Evolutionary conservation across 306 rosid species (phyloP).

Genomic region (Benincasa hispida): DNA sequence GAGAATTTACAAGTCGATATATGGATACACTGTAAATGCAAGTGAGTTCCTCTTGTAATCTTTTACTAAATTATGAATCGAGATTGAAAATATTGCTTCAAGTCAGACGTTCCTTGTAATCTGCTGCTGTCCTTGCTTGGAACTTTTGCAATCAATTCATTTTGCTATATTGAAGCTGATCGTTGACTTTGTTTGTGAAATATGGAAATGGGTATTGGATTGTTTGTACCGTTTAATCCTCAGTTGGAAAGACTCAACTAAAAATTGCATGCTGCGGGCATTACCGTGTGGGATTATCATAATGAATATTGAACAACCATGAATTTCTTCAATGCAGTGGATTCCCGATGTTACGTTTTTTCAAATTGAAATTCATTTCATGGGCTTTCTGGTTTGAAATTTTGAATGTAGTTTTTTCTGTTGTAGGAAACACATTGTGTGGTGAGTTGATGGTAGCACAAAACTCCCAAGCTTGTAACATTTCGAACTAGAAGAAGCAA

Average conservation of each 20-base stretch:
- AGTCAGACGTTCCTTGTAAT: background rate
- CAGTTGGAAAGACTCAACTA: background rate
- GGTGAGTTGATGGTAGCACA: background rate
- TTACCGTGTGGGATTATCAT: background rate
- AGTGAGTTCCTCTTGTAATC: background rate
- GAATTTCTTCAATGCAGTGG: background rate
- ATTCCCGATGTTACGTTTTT: background rate
- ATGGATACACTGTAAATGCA: background rate
- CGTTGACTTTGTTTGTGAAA: background rate
- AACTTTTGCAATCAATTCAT: background rate
- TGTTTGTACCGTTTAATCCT: background rate
- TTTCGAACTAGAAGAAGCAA: background rate
- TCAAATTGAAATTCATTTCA: background rate
- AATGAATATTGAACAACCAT: background rate
- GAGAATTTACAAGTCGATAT: background rate
- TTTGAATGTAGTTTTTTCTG: background rate
- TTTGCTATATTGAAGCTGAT: background rate
- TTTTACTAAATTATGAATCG: background rate
- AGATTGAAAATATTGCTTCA: background rate
- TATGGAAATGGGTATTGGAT: background rate
- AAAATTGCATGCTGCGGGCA: background rate
- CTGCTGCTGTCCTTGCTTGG: background rate
- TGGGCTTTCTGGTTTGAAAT: background rate
- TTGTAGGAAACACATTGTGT: constrained; percentile 1
- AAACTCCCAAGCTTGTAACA: background rate